A percentile compares a stretch with the other conserved stretches of the same genome.
phyloP scores from a whole-genome alignment of 2,329 filamentous ascomycete genomes.

The Fusarium pseudonygamai region DNA sequence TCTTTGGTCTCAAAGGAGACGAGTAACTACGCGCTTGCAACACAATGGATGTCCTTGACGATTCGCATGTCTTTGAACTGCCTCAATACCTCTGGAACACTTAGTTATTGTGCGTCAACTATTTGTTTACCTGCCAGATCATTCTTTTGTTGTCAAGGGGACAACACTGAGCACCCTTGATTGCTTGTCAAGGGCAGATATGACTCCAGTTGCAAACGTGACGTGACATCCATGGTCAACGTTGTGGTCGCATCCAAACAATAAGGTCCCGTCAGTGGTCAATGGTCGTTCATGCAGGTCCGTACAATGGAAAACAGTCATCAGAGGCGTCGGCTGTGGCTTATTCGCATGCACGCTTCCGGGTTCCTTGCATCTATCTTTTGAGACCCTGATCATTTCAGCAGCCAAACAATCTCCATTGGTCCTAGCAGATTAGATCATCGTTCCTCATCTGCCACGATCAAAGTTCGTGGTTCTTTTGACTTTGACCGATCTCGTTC shows the following conservation, averaged over 20 bases:
- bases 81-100: constrained; percentile 4
- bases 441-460: background rate
- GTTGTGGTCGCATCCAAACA: constrained; percentile 1
- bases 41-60: constrained; percentile 12
- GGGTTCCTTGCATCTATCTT: constrained; percentile 26
- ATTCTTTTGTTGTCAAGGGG: constrained; percentile 29
- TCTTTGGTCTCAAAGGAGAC: constrained; percentile 25
- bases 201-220: background rate
- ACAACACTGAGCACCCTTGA: background rate
- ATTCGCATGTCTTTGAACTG: background rate
- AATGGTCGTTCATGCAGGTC: constrained; percentile 1
- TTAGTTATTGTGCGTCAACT: background rate
- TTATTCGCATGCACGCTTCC: constrained; percentile 31
- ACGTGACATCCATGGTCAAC: constrained; percentile 10
- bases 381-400: constrained; percentile 2
- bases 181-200: background rate
- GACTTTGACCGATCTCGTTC: constrained; percentile 18
- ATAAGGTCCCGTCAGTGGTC: background rate
- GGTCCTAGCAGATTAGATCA: constrained; percentile 3
- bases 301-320: background rate
- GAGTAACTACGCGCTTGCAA: constrained; percentile 18
- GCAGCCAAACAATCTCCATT: constrained; percentile 3
- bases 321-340: constrained; percentile 34
- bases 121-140: constrained; percentile 3
- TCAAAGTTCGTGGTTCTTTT: constrained; percentile 12